Percentiles rank a stretch among this genome's conserved stretches.
These are phyloP conservation scores for Fusarium nanum DNA, from an alignment of 2,329 filamentous ascomycete species.

Conservation along the genomic window DNA sequence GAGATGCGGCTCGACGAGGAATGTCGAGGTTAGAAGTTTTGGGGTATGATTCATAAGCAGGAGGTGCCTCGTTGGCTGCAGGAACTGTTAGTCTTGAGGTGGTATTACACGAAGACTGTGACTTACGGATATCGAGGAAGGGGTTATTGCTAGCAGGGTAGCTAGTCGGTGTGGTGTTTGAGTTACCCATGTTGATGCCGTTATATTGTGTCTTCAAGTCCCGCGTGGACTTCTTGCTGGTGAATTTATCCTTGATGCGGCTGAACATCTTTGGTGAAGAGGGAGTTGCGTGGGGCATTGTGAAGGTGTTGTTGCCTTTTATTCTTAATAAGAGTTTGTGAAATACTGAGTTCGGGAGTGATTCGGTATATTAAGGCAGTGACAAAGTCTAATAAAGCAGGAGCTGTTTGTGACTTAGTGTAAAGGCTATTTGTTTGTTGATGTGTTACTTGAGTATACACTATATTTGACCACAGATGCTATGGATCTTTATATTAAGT, in stretches of 20 bases:
- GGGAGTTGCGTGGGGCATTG: slow-evolving; percentile 24
- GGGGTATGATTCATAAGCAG: slow-evolving; percentile 48
- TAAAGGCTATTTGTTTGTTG: slow-evolving; percentile 1
- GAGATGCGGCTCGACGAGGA: slow-evolving; percentile 26
- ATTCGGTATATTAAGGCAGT: neutral
- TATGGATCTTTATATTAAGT: neutral
- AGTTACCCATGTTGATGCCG: slow-evolving; percentile 8
- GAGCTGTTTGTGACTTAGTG: neutral
- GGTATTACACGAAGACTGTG: neutral
- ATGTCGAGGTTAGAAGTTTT: slow-evolving; percentile 20
- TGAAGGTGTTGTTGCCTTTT: neutral
- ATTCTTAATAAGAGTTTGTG: neutral
- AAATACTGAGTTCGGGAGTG: neutral
- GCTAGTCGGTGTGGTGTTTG: neutral
- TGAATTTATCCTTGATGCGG: slow-evolving; percentile 52
- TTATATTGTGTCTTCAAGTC: neutral
- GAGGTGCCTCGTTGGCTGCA: slow-evolving; percentile 49
- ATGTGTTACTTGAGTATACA: neutral
- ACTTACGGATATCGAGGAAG: slow-evolving; percentile 19
- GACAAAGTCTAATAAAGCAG: neutral
- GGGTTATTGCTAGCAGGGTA: neutral
- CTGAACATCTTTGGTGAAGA: slow-evolving; percentile 36
- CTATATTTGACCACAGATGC: neutral
- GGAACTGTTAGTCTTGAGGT: neutral
- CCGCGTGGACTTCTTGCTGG: slow-evolving; percentile 35